Percentiles rank a stretch among this genome's conserved stretches.
These are phyloP conservation scores for Gyromitra esculenta DNA, from an alignment of 2,329 filamentous ascomycete genomes.

Conservation along the genomic window DNA sequence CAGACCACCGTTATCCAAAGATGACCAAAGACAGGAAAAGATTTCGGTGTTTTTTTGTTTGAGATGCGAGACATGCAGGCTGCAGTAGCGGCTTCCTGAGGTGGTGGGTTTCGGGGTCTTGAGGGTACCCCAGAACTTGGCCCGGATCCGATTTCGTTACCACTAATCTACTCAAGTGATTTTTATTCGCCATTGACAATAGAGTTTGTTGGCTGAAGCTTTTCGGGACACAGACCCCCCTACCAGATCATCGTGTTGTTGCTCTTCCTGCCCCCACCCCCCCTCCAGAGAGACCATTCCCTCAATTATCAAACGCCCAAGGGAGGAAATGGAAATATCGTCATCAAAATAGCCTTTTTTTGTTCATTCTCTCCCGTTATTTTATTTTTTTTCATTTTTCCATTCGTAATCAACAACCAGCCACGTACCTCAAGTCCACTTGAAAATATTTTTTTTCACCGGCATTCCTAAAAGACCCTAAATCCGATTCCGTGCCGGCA, in stretches of 20 bases:
- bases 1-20: slow-evolving; percentile 7
- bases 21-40: background rate
- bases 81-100: background rate
- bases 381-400: background rate
- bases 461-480: background rate
- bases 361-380: background rate
- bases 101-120: background rate
- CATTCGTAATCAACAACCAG: background rate
- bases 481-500: background rate
- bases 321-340: too few relatives aligned
- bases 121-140: background rate
- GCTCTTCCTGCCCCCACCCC: background rate
- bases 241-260: background rate
- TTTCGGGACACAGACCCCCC: background rate
- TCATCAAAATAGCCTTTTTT: too few relatives aligned
- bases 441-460: background rate
- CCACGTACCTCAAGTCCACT: background rate
- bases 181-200: background rate
- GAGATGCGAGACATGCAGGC: slow-evolving; percentile 7
- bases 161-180: background rate
- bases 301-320: too few relatives aligned
- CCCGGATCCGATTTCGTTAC: background rate
- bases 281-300: background rate
- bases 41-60: background rate
- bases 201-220: background rate